Base-by-base conservation (phyloP, 2,329 filamentous ascomycete species). In the Ophiocordyceps robertsii region DNA sequence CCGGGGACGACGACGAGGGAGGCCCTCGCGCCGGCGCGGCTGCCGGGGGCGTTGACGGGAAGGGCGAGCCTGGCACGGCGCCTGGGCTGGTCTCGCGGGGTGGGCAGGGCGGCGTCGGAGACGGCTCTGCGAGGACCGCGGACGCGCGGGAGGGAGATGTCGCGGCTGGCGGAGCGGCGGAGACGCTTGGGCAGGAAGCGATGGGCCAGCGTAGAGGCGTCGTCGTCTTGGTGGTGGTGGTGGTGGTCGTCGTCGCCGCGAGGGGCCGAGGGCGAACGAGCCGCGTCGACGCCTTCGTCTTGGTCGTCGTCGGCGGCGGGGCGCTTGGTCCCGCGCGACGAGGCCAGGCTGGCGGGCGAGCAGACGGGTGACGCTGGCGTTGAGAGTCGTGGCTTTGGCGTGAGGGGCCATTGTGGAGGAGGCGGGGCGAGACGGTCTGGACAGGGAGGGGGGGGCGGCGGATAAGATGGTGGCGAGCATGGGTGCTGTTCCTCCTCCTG, bases 271-370 rank as follows among this genome's bases (percentile, higher is more conserved):
- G 73, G 69, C 56, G 43, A 51, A 54, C 17, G 49, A n/a, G 44
- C 49, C 13, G 46, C 44, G 43, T 43, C 44, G 41, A 44, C 48
- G 13, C 41, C 47, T 17, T 42, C 47, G 21, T 39, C 43, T 4
- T 31, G 38, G 29, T 32, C 50, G 38, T 56, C 48, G 40, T 63
- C 61, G 13, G 59, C 57, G 3, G 61, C 60, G 1, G 55, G 55
- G 33, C 73, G 69, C 56, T 76, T 76, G 40, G 66, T 74, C 39
- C 73, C 72, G 29, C 70, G 63, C 4, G 58, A 64, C 13, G 58
- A 62, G 24, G 48, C 49, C 29, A 47, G 53, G 43, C 60, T 62
- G 16, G 52, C 51, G 19, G 59, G 59, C n/a, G 60, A 60, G 39
- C 49, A 54, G n/a, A 57, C 46, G 32, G 51, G 51, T 39, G 50